Conservation (phyloP, 2,329 filamentous ascomycete genomes). For the Fusarium paranaense region DNA sequence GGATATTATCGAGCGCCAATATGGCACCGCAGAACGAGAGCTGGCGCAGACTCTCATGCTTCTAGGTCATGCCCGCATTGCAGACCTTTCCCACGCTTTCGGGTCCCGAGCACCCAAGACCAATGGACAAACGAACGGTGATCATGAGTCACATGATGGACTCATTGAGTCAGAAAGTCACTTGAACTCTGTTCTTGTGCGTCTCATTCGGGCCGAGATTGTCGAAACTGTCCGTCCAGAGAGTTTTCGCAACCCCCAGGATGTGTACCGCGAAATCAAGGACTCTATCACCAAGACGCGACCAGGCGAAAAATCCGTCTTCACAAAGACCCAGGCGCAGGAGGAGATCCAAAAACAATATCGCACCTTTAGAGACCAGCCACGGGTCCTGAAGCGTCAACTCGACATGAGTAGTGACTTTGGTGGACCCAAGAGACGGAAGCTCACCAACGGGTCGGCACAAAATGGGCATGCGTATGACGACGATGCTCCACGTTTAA, state of each 20-base stretch:
- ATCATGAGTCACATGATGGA: conserved; percentile 46
- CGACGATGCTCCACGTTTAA: conserved; percentile 60
- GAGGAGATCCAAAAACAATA: conserved; percentile 66
- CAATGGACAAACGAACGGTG: conserved; percentile 52
- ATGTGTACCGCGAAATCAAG: conserved; percentile 71
- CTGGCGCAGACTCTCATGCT: conserved; percentile 81
- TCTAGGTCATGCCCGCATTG: conserved; percentile 80
- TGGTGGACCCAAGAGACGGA: conserved; percentile 62
- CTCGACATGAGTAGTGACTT: conserved; percentile 57
- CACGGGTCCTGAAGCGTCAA: conserved; percentile 63
- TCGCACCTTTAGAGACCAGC: conserved; percentile 64
- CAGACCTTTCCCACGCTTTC: conserved; percentile 76
- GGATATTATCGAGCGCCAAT: conserved; percentile 77
- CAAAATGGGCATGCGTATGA: conserved; percentile 44
- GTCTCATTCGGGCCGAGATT: conserved; percentile 73
- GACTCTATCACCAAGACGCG: conserved; percentile 67
- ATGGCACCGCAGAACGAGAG: conserved; percentile 79
- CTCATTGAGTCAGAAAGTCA: conserved; percentile 60
- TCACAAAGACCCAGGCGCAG: conserved; percentile 73
- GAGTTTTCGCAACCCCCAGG: conserved; percentile 71
- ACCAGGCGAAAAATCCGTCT: conserved; percentile 60
- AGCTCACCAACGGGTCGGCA: conserved; percentile 61
- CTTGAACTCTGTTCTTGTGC: conserved; percentile 62
- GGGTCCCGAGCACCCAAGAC: conserved; percentile 51
- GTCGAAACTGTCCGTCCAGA: conserved; percentile 71